Evolutionary conservation across 176 grass and related monocot genomes (phyloP), one percentile per base, ranked within the genome.

Genomic region (Aegilops tauschii): DNA sequence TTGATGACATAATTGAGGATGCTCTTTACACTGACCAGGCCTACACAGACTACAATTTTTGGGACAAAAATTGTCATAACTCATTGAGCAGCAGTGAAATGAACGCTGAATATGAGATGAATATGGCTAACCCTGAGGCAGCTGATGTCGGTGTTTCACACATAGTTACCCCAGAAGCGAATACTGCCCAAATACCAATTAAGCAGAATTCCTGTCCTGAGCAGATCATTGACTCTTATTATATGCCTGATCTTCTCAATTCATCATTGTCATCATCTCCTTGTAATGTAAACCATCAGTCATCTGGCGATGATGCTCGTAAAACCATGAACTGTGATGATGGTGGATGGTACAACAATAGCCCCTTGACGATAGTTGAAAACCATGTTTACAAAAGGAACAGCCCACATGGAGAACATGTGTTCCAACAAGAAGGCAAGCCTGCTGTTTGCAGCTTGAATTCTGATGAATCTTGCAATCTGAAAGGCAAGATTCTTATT

Each of bases 1-100:
- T 99, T 69, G 92, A 99, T 90, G 97, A 96, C 86, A 94, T 99
- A 83, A 70, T 94, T 76, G 97, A 99, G 61, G 94, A 99, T 89
- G 97, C 94, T 29, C 96, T 99, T 87, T 76, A 74, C 36, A 42
- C 65, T 21, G 85, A 83, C 13, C 80, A 86, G 70, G 85, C 83
- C 37, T 65, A 44, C 34, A 13, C 47, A 74, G 5, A 35, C 56
- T 67, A 85, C 36, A 45, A 81, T 80, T 59, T 78, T 81, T 81
- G 85, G 64, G 79, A 87, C 31, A 77, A 14, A 31, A 78, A 80
- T 61, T 76, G 61, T 71, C 75, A 85, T 83, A 75, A 36, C 50
- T 95, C 89, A 70, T 63, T 71, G 23, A 85, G 49, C 78, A 74
- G 81, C 35, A 93, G 67, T 86, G 91, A 90, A 70, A 73, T 87